A percentile compares a stretch with the other conserved stretches of the same genome.
phyloP scores from a whole-genome alignment of 2,329 filamentous ascomycete genomes.

The Aspergillus brasiliensis region DNA sequence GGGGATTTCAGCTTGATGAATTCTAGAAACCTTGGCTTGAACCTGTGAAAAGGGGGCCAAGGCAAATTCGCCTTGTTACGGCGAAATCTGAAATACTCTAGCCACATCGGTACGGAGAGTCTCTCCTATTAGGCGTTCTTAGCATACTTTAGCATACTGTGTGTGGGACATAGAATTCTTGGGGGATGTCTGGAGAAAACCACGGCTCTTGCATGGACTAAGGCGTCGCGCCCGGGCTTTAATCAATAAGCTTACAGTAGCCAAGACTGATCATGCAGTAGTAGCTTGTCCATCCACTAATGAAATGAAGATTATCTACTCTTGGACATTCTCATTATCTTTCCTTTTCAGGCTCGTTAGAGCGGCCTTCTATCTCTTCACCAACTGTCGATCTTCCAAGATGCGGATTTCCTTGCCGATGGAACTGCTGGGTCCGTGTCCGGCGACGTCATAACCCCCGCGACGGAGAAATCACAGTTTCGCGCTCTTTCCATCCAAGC shows the following conservation, averaged over 20 bases:
- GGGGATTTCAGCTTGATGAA: not conserved
- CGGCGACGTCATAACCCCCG: conserved; percentile 13
- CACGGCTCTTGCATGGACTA: not conserved
- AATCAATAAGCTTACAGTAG: not conserved
- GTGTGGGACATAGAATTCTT: not conserved
- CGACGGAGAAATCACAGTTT: not conserved
- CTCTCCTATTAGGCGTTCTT: not conserved
- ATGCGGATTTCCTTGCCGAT: not conserved
- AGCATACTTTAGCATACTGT: not conserved
- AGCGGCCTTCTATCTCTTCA: not conserved
- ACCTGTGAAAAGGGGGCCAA: not conserved
- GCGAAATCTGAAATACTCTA: not conserved
- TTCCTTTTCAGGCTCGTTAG: too few relatives aligned
- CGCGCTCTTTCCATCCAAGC: not conserved
- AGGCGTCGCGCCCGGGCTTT: not conserved
- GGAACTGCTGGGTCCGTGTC: not conserved
- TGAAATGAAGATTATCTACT: not conserved
- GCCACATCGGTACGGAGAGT: not conserved
- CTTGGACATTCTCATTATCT: too few relatives aligned
- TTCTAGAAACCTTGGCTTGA: not conserved
- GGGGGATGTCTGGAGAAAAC: not conserved
- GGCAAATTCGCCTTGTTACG: not conserved
- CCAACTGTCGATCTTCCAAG: not conserved
- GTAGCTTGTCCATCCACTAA: not conserved
- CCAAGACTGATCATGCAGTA: not conserved